Percentiles rank a stretch among this genome's conserved stretches.
Conservation (phyloP, 1,284 basidiomycete species). For the Puccinia triticina region DNA sequence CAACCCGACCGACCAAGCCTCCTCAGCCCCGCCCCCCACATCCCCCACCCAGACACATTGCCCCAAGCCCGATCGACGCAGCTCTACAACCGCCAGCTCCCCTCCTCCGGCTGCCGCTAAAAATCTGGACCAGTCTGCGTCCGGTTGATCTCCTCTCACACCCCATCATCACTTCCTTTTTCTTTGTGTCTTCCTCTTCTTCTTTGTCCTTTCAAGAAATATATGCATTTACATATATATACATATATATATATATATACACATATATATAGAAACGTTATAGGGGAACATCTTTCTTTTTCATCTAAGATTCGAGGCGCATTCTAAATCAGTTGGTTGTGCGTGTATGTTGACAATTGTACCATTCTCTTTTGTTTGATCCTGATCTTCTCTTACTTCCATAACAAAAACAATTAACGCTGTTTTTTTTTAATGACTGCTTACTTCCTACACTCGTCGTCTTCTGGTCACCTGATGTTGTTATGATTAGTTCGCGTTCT, state of each 20-base stretch:
- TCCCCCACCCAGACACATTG: constrained; percentile 3
- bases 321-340: background rate
- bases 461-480: background rate
- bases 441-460: background rate
- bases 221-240: too few species aligned
- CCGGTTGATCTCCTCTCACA: background rate
- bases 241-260: too few species aligned
- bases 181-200: background rate
- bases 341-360: background rate
- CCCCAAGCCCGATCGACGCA: background rate
- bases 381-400: background rate
- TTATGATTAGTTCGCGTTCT: background rate
- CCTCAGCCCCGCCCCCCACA: background rate
- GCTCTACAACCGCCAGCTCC: background rate
- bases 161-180: background rate
- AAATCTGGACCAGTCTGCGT: background rate
- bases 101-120: too few species aligned
- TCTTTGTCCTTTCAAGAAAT: background rate
- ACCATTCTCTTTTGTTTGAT: background rate
- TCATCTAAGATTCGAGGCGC: background rate
- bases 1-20: constrained; percentile 1
- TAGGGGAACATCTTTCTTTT: background rate
- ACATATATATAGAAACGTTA: too few species aligned
- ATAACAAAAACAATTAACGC: background rate
- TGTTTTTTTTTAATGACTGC: background rate